A percentile compares a stretch with the other conserved stretches of the same genome.
phyloP scores from a whole-genome alignment of 352 stramenopile species.

The Pythium coloratum region DNA sequence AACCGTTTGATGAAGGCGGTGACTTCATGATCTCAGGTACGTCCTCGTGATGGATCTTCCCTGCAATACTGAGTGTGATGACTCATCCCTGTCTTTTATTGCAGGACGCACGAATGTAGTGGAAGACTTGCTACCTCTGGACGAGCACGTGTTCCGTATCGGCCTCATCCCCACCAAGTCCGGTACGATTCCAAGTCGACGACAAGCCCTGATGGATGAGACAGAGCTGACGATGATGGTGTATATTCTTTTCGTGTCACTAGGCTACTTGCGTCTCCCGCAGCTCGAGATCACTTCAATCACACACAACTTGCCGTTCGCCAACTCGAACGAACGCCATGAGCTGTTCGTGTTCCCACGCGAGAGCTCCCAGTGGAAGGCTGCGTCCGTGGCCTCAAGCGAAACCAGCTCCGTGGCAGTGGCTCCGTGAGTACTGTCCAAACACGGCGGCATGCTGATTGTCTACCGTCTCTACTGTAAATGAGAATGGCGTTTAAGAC shows the following conservation, averaged over 20 bases:
- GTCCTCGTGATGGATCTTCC: neutral
- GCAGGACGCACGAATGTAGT: conserved; percentile 66
- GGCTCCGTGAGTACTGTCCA: neutral
- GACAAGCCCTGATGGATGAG: neutral
- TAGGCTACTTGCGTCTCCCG: conserved; percentile 69
- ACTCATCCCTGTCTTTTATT: neutral
- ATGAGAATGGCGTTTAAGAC: no score
- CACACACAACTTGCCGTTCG: conserved; percentile 66
- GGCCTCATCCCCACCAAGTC: conserved; percentile 77
- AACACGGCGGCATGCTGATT: no score
- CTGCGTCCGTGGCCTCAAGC: neutral
- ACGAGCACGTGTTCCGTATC: conserved; percentile 62
- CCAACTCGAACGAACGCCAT: conserved; percentile 64
- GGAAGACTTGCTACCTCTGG: conserved; percentile 71
- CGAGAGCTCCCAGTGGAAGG: conserved; percentile 55
- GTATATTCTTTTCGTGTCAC: neutral
- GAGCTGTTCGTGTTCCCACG: conserved; percentile 76
- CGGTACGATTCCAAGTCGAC: conserved; percentile 32
- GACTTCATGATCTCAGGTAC: conserved; percentile 78
- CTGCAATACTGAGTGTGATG: neutral
- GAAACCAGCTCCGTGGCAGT: neutral
- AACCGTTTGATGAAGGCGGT: conserved; percentile 62
- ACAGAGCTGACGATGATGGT: no score
- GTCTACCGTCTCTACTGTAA: no score
- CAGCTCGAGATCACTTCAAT: conserved; percentile 77